Percentiles rank a stretch among this genome's conserved stretches.
Evolutionary conservation across 2,329 filamentous ascomycete species (phyloP).

Genomic region (Colletotrichum nymphaeae): DNA sequence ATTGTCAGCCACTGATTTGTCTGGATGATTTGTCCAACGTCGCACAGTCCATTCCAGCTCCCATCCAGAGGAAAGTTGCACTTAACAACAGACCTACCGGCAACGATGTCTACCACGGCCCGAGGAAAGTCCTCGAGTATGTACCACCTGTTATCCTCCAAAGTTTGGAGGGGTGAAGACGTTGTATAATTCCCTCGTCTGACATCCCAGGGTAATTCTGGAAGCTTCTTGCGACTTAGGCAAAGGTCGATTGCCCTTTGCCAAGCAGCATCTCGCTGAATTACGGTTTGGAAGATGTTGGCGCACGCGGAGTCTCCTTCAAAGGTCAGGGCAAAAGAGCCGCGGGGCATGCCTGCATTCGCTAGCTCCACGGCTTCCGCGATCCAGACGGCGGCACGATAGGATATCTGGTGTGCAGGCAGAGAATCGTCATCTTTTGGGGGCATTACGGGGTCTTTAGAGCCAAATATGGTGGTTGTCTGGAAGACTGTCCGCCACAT

Average conservation of each 20-base stretch:
- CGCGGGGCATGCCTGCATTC: not conserved
- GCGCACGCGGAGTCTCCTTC: not conserved
- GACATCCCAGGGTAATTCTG: not conserved
- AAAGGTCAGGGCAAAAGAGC: not conserved
- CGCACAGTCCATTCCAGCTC: not conserved
- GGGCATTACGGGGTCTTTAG: too few species aligned
- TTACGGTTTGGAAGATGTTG: not conserved
- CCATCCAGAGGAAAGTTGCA: not conserved
- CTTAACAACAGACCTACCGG: not conserved
- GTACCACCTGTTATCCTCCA: not conserved
- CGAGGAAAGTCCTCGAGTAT: not conserved
- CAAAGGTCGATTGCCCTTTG: not conserved
- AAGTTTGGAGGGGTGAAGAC: too few species aligned
- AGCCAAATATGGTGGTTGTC: too few species aligned
- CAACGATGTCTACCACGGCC: not conserved
- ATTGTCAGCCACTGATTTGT: not conserved
- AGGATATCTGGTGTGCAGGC: not conserved
- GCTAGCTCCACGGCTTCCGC: not conserved
- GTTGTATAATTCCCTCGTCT: not conserved
- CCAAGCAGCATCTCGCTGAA: constrained; percentile 18
- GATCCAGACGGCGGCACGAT: not conserved
- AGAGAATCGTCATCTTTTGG: too few species aligned
- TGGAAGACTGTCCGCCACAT: too few species aligned
- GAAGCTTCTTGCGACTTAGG: not conserved
- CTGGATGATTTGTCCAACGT: not conserved